Evolutionary conservation across 2,329 filamentous ascomycete genomes (phyloP).

Genomic region (Hirsutella rhossiliensis): DNA sequence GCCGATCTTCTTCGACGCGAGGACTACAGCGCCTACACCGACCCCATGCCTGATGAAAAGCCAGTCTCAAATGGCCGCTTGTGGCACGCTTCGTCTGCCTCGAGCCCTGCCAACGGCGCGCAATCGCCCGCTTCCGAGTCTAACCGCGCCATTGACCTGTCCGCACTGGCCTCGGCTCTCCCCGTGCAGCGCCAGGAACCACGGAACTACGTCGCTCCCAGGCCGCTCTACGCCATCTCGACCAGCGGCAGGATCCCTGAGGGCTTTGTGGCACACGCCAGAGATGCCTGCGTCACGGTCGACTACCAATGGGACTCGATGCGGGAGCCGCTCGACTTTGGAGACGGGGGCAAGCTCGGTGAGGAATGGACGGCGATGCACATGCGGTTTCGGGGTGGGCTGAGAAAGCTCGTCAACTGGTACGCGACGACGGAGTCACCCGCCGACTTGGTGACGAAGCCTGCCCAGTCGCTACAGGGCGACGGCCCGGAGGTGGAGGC

Average conservation of each 20-base stretch:
- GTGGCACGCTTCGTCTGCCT: slow-evolving; percentile 20
- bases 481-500: slow-evolving; percentile 15
- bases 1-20: slow-evolving; percentile 70
- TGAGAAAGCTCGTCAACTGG: slow-evolving; percentile 73
- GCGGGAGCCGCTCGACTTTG: slow-evolving; percentile 66
- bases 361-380: slow-evolving; percentile 98
- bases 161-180: slow-evolving; percentile 21
- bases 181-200: slow-evolving; percentile 15
- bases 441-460: slow-evolving; percentile 37
- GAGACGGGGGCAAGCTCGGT: slow-evolving; percentile 73
- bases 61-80: slow-evolving; percentile 14
- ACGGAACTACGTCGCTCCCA: slow-evolving; percentile 58
- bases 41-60: slow-evolving; percentile 9
- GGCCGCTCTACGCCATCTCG: slow-evolving; percentile 74
- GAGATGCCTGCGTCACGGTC: slow-evolving; percentile 74
- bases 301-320: slow-evolving; percentile 97
- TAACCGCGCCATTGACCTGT: slow-evolving; percentile 13
- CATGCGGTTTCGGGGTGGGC: slow-evolving; percentile 67
- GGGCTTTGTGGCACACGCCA: slow-evolving; percentile 82
- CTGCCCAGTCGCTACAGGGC: slow-evolving; percentile 11
- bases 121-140: slow-evolving; percentile 13
- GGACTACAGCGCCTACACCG: slow-evolving; percentile 43
- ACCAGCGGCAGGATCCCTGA: slow-evolving; percentile 69
- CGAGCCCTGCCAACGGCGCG: slow-evolving; percentile 10
- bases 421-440: slow-evolving; percentile 50